phyloP scores from a whole-genome alignment of 768 basidiomycete genomes.

The Suillus cothurnatus region DNA sequence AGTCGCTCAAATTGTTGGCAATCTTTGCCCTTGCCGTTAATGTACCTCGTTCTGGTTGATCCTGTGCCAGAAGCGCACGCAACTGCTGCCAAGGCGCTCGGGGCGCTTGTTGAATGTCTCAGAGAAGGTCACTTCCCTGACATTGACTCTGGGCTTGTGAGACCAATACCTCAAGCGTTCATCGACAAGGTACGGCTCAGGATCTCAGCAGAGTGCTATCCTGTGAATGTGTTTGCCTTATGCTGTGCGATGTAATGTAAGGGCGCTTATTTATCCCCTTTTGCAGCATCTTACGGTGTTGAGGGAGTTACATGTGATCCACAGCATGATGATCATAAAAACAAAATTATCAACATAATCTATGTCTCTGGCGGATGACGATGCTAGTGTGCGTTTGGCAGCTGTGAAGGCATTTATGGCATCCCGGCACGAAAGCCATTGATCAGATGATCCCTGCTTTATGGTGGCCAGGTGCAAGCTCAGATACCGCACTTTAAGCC shows the following conservation, averaged over 20 bases:
- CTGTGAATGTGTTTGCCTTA: constrained; percentile 83
- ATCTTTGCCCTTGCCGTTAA: constrained; percentile 84
- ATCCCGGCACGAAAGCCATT: no score
- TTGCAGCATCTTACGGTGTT: constrained; percentile 9
- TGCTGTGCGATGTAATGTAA: constrained; percentile 87
- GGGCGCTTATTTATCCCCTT: constrained; percentile 25
- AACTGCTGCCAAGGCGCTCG: constrained; percentile 95
- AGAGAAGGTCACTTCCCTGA: constrained; percentile 96
- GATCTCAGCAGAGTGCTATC: constrained; percentile 94
- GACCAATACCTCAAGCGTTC: constrained; percentile 92
- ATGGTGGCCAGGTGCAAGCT: no score
- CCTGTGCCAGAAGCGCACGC: constrained; percentile 98
- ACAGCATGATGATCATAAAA: constrained; percentile 86
- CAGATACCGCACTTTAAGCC: no score
- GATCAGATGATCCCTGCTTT: no score
- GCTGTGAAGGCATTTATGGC: no score
- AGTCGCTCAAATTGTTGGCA: constrained; percentile 97
- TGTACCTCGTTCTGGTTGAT: constrained; percentile 91
- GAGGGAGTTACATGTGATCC: constrained; percentile 80
- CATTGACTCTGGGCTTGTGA: constrained; percentile 84
- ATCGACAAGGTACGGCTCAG: constrained; percentile 97
- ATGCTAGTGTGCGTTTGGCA: no score
- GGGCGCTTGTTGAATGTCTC: constrained; percentile 93
- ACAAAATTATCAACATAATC: constrained; percentile 84
- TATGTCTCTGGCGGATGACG: constrained; percentile 35